Conservation (phyloP, 768 basidiomycete species). For the Mycena galericulata region DNA sequence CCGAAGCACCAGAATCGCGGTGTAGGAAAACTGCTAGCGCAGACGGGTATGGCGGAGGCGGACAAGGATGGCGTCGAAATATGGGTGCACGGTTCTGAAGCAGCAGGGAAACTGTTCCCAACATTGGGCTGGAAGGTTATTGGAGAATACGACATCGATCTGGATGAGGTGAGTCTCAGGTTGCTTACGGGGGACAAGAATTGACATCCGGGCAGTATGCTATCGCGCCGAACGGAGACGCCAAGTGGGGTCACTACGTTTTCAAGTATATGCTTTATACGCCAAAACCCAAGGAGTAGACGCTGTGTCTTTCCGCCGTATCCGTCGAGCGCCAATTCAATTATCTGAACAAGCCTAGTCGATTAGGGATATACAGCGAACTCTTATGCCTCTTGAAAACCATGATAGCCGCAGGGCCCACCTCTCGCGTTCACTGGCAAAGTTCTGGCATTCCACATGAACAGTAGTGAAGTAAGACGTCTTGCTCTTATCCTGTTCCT, state of each 20-base stretch:
- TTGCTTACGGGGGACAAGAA: background rate
- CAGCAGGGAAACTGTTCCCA: background rate
- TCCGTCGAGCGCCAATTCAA: too few relatives aligned
- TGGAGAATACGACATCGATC: background rate
- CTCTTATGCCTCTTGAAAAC: too few relatives aligned
- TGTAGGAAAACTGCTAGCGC: background rate
- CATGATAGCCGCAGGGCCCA: too few relatives aligned
- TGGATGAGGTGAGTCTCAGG: slow-evolving; percentile 6
- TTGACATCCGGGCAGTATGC: background rate
- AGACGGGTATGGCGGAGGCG: slow-evolving; percentile 11
- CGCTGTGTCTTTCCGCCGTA: too few relatives aligned
- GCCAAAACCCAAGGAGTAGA: slow-evolving; percentile 2
- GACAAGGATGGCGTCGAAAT: slow-evolving; percentile 12
- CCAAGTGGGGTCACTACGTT: slow-evolving; percentile 13
- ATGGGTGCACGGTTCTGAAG: slow-evolving; percentile 10
- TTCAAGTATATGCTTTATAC: slow-evolving; percentile 12
- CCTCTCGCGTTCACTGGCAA: too few relatives aligned
- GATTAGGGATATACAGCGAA: too few relatives aligned
- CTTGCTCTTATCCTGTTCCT: too few relatives aligned
- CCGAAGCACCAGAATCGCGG: slow-evolving; percentile 6
- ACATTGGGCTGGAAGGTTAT: slow-evolving; percentile 9
- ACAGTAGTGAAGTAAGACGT: too few relatives aligned
- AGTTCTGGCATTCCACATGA: too few relatives aligned
- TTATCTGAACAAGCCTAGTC: too few relatives aligned
- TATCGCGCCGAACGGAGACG: background rate